These are phyloP conservation scores for Candida tetrigidarum DNA, from an alignment of 1,139 yeast species.

Conservation along the genomic window DNA sequence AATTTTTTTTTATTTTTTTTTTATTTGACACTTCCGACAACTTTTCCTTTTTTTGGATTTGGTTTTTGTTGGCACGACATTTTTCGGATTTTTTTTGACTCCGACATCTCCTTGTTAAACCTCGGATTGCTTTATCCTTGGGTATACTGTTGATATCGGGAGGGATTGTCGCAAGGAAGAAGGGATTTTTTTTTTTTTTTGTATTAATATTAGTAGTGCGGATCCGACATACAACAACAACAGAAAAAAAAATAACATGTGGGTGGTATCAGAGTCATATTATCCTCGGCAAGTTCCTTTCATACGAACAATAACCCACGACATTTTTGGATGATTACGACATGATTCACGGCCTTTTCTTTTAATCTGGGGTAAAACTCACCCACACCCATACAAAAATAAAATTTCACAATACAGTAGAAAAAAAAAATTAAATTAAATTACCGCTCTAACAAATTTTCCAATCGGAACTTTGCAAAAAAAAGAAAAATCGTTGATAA, in stretches of 20 bases:
- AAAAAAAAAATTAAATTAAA: background rate
- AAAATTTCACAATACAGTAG: slow-evolving; percentile 7
- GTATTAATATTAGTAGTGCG: background rate
- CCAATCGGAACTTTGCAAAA: slow-evolving; percentile 1
- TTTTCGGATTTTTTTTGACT: background rate
- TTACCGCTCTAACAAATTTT: background rate
- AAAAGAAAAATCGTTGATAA: background rate
- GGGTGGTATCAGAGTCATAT: slow-evolving; percentile 5
- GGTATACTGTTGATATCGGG: no score
- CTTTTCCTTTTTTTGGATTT: background rate
- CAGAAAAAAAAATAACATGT: background rate
- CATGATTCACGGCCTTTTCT: slow-evolving; percentile 6
- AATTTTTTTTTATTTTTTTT: no score
- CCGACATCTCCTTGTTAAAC: slow-evolving; percentile 3
- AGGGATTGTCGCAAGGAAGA: no score
- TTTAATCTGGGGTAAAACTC: slow-evolving; percentile 6
- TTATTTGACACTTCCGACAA: no score
- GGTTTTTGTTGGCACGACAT: background rate
- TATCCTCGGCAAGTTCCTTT: slow-evolving; percentile 4
- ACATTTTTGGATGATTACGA: slow-evolving; percentile 4
- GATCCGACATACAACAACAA: no score
- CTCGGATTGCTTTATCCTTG: slow-evolving; percentile 3
- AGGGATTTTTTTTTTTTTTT: background rate
- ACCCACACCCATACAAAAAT: background rate
- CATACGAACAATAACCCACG: background rate